Evolutionary conservation across 495 filamentous ascomycete genomes (phyloP).

Genomic region (Penicillium crystallinum): DNA sequence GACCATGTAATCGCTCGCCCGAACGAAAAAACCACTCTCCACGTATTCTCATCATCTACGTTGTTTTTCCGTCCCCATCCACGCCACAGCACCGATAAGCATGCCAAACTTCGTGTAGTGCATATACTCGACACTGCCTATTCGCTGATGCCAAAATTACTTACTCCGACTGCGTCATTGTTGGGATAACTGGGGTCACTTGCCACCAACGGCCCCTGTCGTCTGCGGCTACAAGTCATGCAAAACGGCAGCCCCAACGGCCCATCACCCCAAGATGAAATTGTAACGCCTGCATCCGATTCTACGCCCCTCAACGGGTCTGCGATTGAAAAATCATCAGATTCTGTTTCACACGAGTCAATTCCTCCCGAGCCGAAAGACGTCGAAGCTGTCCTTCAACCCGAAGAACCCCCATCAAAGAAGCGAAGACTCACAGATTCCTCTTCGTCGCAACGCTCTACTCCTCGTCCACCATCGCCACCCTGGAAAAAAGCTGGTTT

Average conservation of each 20-base stretch:
- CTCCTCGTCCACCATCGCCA: constrained; percentile 60
- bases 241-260: constrained; percentile 51
- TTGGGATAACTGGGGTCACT: constrained; percentile 62
- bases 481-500: constrained; percentile 89
- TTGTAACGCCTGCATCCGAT: constrained; percentile 35
- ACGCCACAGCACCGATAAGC: constrained; percentile 46
- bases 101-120: constrained; percentile 57
- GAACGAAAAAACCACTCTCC: constrained; percentile 42
- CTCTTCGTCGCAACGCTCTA: constrained; percentile 41
- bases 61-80: constrained; percentile 34
- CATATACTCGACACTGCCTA: constrained; percentile 47
- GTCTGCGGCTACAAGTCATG: constrained; percentile 51
- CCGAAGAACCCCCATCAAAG: constrained; percentile 60
- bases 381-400: constrained; percentile 30
- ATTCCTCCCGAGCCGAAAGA: constrained; percentile 29
- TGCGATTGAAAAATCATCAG: constrained; percentile 19
- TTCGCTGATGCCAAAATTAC: constrained; percentile 62
- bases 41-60: constrained; percentile 32
- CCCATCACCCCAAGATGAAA: constrained; percentile 44
- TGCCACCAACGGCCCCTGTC: constrained; percentile 43
- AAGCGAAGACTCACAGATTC: constrained; percentile 62
- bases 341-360: constrained; percentile 25
- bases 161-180: constrained; percentile 56
- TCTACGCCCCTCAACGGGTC: constrained; percentile 21
- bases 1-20: constrained; percentile 25